Conservation (phyloP, 305 asterid species). For the Stenogyne calaminthoides region DNA sequence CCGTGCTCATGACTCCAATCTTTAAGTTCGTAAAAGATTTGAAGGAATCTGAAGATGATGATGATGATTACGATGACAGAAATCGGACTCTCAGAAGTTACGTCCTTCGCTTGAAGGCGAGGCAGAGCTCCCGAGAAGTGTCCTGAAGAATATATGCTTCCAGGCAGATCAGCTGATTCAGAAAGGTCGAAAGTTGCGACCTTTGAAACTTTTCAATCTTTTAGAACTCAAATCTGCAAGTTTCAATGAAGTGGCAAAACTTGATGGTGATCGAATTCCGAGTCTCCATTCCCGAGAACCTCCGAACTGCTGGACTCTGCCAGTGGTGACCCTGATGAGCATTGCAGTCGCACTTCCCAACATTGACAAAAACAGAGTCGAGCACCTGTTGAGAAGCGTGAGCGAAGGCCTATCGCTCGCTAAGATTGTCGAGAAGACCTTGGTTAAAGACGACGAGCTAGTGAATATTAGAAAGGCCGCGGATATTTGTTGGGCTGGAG, state of each 20-base stretch:
- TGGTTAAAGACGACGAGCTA: neutral
- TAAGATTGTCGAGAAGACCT: slow-evolving; percentile 17
- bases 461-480: neutral
- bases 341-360: slow-evolving; percentile 31
- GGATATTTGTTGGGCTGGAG: neutral
- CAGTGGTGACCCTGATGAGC: slow-evolving; percentile 39
- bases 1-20: neutral
- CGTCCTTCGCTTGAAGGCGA: slow-evolving; percentile 38
- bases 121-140: slow-evolving; percentile 26
- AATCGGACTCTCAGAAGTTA: slow-evolving; percentile 12
- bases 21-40: neutral
- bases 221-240: neutral
- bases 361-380: neutral
- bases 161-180: slow-evolving; percentile 22
- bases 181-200: slow-evolving; percentile 18
- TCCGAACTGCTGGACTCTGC: slow-evolving; percentile 39
- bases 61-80: neutral
- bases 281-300: slow-evolving; percentile 27
- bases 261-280: slow-evolving; percentile 20
- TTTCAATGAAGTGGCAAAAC: slow-evolving; percentile 27
- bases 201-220: slow-evolving; percentile 12
- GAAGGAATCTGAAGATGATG: neutral
- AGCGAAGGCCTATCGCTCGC: slow-evolving; percentile 19
- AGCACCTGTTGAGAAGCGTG: neutral
- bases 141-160: slow-evolving; percentile 9